phyloP scores from a whole-genome alignment of 805 yeast genomes.

The Candida sonorensis region DNA sequence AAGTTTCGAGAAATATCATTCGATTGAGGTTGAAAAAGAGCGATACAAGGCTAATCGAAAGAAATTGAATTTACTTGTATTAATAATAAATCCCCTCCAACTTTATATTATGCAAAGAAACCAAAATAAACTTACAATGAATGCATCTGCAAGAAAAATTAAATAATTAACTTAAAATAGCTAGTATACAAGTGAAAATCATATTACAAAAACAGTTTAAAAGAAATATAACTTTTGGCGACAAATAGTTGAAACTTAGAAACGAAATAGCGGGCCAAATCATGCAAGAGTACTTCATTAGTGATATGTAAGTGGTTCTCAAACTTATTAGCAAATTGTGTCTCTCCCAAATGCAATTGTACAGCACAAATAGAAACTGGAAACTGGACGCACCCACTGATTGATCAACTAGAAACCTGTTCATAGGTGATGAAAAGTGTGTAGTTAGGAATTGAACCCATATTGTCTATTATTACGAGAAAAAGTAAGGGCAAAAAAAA shows the following conservation, averaged over 20 bases:
- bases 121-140: no score
- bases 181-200: constrained; percentile 48
- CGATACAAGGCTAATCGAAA: no score
- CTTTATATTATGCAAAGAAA: no score
- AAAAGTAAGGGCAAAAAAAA: background rate
- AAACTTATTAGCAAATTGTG: constrained; percentile 27
- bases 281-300: constrained; percentile 46
- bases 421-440: constrained; percentile 28
- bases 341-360: constrained; percentile 51
- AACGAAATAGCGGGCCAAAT: constrained; percentile 56
- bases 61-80: no score
- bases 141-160: no score
- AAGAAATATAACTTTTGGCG: constrained; percentile 46
- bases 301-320: constrained; percentile 35
- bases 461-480: constrained; percentile 14
- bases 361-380: constrained; percentile 43
- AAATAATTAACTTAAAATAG: constrained; percentile 23
- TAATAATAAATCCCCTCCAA: no score
- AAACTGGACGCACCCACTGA: constrained; percentile 46
- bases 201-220: constrained; percentile 50
- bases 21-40: no score
- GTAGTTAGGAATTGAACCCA: constrained; percentile 47
- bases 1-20: no score
- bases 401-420: constrained; percentile 47
- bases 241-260: constrained; percentile 41